phyloP scores from a whole-genome alignment of 306 rosid genomes.

The Trifolium subterraneum region DNA sequence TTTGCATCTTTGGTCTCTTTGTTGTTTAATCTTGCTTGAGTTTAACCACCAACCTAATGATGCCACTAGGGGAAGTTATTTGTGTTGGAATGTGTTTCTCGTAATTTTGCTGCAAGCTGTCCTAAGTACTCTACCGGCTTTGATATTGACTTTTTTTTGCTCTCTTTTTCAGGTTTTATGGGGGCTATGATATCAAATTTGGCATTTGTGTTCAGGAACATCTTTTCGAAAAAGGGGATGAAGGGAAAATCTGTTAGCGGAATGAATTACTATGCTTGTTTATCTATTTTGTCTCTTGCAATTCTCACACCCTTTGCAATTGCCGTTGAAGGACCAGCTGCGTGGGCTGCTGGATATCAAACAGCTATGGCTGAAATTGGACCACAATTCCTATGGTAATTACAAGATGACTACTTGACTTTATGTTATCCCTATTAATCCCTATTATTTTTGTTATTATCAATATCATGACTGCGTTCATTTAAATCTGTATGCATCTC shows the following conservation, averaged over 20 bases:
- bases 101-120: conserved; percentile 2
- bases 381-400: conserved; percentile 81
- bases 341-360: conserved; percentile 90
- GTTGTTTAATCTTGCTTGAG: conserved; percentile 1
- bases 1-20: not conserved
- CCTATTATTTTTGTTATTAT: not conserved
- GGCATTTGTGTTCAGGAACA: conserved; percentile 89
- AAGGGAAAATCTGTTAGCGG: conserved; percentile 93
- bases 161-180: conserved; percentile 73
- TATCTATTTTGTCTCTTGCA: conserved; percentile 76
- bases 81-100: not conserved
- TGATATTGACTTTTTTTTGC: not conserved
- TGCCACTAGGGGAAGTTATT: conserved; percentile 7
- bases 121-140: conserved; percentile 30
- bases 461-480: conserved; percentile 1
- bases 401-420: not conserved
- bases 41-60: not conserved
- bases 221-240: conserved; percentile 91
- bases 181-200: conserved; percentile 96
- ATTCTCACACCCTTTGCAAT: conserved; percentile 87
- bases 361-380: conserved; percentile 74
- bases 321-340: conserved; percentile 90
- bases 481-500: not conserved
- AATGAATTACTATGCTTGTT: conserved; percentile 92
- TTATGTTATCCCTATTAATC: not conserved